Conservation (phyloP, 1,284 basidiomycete species). For the Ustanciosporium gigantosporum region DNA sequence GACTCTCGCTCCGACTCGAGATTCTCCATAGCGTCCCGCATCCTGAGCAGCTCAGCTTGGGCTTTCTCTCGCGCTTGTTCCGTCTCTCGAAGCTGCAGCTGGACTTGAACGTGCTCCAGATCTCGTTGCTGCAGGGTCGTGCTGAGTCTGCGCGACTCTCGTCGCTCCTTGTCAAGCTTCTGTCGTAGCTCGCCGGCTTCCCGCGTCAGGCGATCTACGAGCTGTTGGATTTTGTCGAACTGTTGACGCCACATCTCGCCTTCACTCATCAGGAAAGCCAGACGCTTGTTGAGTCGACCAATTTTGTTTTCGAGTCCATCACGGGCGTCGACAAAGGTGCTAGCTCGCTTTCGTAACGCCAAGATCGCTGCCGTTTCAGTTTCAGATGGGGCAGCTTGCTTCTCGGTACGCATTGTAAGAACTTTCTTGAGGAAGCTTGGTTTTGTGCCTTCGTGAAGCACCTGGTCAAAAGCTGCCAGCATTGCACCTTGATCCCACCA, state of each 20-base stretch:
- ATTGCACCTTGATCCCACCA: slow-evolving; percentile 92
- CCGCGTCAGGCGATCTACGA: slow-evolving; percentile 81
- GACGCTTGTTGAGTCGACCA: slow-evolving; percentile 65
- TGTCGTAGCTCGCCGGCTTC: slow-evolving; percentile 76
- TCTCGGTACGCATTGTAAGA: slow-evolving; percentile 36
- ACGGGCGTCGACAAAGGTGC: slow-evolving; percentile 82
- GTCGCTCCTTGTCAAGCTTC: slow-evolving; percentile 84
- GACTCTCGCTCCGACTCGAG: slow-evolving; percentile 49
- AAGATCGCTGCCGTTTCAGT: slow-evolving; percentile 49
- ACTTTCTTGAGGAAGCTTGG: slow-evolving; percentile 47
- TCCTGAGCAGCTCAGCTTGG: slow-evolving; percentile 38
- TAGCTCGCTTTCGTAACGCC: slow-evolving; percentile 70
- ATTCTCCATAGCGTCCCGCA: slow-evolving; percentile 51
- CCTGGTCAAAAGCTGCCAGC: slow-evolving; percentile 83
- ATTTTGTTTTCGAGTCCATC: slow-evolving; percentile 76
- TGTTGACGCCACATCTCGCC: slow-evolving; percentile 83
- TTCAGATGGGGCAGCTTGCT: slow-evolving; percentile 35
- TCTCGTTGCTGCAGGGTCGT: slow-evolving; percentile 47
- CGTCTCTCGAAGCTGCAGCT: slow-evolving; percentile 51
- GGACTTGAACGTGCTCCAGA: slow-evolving; percentile 47
- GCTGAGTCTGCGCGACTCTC: slow-evolving; percentile 78
- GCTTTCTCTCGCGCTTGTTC: slow-evolving; percentile 53
- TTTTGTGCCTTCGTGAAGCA: slow-evolving; percentile 61
- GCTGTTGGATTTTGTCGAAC: slow-evolving; percentile 85
- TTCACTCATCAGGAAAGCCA: slow-evolving; percentile 89